Evolutionary conservation across 2,329 filamentous ascomycete species (phyloP).

Genomic region (Shiraia bambusicola): DNA sequence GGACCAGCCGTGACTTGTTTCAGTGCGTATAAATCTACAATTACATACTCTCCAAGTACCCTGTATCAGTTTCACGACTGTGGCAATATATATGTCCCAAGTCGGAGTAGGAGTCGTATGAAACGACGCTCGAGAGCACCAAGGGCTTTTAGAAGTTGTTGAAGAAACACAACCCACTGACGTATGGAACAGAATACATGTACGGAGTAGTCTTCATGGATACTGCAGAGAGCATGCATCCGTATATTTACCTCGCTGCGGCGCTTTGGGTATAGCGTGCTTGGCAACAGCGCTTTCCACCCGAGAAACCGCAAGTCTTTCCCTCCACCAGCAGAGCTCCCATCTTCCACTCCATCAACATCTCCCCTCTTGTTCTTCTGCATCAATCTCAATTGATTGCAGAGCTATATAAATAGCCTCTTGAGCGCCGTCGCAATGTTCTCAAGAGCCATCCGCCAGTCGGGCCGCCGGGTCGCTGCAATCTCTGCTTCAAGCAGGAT

Average conservation of each 20-base stretch:
- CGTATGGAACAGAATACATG: no score
- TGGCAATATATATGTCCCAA: no score
- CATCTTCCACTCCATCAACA: constrained; percentile 42
- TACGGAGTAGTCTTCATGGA: no score
- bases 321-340: constrained; percentile 33
- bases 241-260: constrained; percentile 3
- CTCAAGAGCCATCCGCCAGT: constrained; percentile 97
- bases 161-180: no score
- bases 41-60: no score
- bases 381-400: constrained; percentile 49
- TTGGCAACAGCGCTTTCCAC: constrained; percentile 27
- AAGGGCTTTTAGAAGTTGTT: no score
- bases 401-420: constrained; percentile 45
- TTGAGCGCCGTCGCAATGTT: constrained; percentile 71
- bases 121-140: no score
- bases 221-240: no score
- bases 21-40: no score
- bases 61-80: no score
- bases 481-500: constrained; percentile 90
- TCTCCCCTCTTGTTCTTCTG: constrained; percentile 44
- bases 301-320: constrained; percentile 32
- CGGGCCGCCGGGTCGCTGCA: constrained; percentile 90
- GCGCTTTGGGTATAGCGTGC: constrained; percentile 22
- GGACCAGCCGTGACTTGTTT: no score
- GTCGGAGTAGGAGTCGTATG: no score